Evolutionary conservation across 768 basidiomycete genomes (phyloP).

Genomic region (Lactarius psammicola): DNA sequence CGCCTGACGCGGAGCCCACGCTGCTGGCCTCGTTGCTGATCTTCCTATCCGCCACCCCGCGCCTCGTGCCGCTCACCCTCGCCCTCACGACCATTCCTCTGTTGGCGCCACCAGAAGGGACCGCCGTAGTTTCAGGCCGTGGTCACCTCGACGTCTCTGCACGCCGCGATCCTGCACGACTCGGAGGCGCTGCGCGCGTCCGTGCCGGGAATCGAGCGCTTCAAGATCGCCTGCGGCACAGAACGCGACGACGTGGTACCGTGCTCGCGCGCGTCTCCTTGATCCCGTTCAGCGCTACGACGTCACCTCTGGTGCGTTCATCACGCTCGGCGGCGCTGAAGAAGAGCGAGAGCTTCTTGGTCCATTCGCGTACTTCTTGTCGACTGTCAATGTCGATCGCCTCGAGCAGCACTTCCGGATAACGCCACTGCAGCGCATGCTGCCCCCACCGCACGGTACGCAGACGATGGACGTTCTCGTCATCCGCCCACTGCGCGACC

Average conservation of each 20-base stretch:
- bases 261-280: slow-evolving; percentile 55
- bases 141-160: slow-evolving; percentile 82
- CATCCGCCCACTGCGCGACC: slow-evolving; percentile 68
- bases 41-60: slow-evolving; percentile 21
- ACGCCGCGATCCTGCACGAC: slow-evolving; percentile 80
- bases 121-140: slow-evolving; percentile 59
- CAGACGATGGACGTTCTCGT: slow-evolving; percentile 70
- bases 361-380: slow-evolving; percentile 84
- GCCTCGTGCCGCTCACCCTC: slow-evolving; percentile 48
- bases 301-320: slow-evolving; percentile 47
- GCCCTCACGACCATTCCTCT: slow-evolving; percentile 48
- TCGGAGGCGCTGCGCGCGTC: slow-evolving; percentile 71
- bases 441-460: slow-evolving; percentile 41
- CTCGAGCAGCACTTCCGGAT: slow-evolving; percentile 83
- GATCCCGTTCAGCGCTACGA: slow-evolving; percentile 61
- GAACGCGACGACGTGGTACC: slow-evolving; percentile 74
- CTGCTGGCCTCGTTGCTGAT: slow-evolving; percentile 42
- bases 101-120: slow-evolving; percentile 12
- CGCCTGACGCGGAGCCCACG: slow-evolving; percentile 34
- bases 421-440: slow-evolving; percentile 54
- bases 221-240: slow-evolving; percentile 80
- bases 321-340: slow-evolving; percentile 40
- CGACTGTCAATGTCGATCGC: slow-evolving; percentile 79
- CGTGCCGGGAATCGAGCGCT: slow-evolving; percentile 78
- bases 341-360: slow-evolving; percentile 54